Base-by-base conservation (phyloP, 441 rosid genomes). In the Bruguiera hainesii region DNA sequence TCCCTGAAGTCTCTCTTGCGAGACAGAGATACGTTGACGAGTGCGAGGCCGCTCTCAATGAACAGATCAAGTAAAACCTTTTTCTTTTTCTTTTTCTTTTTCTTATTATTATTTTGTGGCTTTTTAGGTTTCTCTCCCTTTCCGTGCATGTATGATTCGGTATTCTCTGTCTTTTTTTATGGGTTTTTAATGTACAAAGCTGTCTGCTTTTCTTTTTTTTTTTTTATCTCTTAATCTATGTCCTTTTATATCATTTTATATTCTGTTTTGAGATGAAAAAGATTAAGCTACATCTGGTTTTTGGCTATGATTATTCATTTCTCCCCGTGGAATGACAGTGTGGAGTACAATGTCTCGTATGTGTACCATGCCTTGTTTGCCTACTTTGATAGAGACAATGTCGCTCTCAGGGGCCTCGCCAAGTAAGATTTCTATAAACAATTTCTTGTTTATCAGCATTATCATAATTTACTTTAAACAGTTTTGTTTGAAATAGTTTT, bases 261-360 rank as follows among this genome's bases (percentile, higher is more conserved):
- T 2, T 46, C 9, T 37, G 28, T 63, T 25, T 28, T 30, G 15
- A 1, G 1, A 10, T 60, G 5, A 0, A 29, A 18, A 21, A n/a
- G n/a, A 1, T 23, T 39, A 21, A 18, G 61, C 19, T 39, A 5
- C 33, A 20, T 28, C 55, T 57, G 19, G 21, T 30, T 9, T 25
- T 25, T 63, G n/a, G 48, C 56, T 56, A 13, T 70, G 18, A 60
- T 46, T 48, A 60, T 56, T 42, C 67, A 15, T 64, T 13, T 30
- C 29, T 53, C 10, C 23, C 70, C 61, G 25, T 39, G 25, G 28
- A 63, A 33, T 74, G 19, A 11, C 86, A 95, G 99, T 72, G 96
- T 95, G 87, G 99, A 91, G 73, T 95, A 95, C 83, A 91, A 83
- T 67, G 96, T 87, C 20, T 95, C 98, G 6, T 95, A 90, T 61